Conservation (phyloP, 2,329 filamentous ascomycete species). For the Xylariaceae sp. region DNA sequence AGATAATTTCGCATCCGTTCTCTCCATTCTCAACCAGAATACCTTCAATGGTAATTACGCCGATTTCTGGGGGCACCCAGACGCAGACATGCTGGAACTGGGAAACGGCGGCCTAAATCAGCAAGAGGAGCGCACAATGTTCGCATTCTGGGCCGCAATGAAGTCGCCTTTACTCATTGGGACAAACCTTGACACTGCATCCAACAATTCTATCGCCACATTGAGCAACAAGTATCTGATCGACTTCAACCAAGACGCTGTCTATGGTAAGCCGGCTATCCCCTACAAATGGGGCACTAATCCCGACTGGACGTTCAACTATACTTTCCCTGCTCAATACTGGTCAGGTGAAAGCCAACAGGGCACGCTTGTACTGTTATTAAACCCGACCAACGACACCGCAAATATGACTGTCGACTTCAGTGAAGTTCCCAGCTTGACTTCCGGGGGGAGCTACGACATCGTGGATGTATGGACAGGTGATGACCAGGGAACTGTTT, state of each 20-base stretch:
- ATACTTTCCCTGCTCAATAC: constrained; percentile 44
- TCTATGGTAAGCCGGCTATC: constrained; percentile 38
- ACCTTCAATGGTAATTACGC: constrained; percentile 41
- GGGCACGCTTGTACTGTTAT: constrained; percentile 44
- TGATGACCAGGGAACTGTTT: constrained; percentile 31
- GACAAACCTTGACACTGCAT: constrained; percentile 36
- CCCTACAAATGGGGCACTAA: constrained; percentile 49
- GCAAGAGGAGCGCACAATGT: constrained; percentile 46
- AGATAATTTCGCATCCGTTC: constrained; percentile 18
- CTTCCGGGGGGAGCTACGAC: constrained; percentile 29
- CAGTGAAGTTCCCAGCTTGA: constrained; percentile 41
- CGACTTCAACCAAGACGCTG: constrained; percentile 44
- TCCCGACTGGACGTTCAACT: constrained; percentile 46
- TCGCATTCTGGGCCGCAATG: constrained; percentile 48
- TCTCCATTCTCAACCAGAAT: constrained; percentile 45
- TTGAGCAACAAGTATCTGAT: constrained; percentile 39
- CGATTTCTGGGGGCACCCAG: constrained; percentile 47
- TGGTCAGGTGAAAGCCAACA: constrained; percentile 42
- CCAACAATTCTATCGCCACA: constrained; percentile 35
- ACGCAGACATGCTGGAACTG: constrained; percentile 49
- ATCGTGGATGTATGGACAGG: constrained; percentile 46
- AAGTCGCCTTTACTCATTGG: constrained; percentile 50
- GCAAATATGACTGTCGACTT: constrained; percentile 37
- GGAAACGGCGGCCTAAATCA: constrained; percentile 45
- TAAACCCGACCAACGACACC: constrained; percentile 39